A percentile compares a stretch with the other conserved stretches of the same genome.
Evolutionary conservation across 2,329 filamentous ascomycete species (phyloP).

Genomic region (Trichoderma lentiforme): DNA sequence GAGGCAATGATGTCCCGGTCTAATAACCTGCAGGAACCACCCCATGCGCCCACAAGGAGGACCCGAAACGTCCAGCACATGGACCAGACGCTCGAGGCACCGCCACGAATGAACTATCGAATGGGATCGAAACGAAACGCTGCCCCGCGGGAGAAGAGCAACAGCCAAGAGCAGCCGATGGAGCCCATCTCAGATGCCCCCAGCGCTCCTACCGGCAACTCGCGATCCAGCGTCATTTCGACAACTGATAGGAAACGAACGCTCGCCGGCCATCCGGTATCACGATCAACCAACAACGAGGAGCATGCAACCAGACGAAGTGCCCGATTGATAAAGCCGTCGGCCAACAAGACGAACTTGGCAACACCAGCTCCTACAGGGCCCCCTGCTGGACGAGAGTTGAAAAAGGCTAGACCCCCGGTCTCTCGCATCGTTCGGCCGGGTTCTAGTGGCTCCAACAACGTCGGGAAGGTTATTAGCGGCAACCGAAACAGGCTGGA

Average conservation of each 20-base stretch:
- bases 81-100: constrained; percentile 54
- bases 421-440: constrained; percentile 64
- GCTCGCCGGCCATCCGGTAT: constrained; percentile 76
- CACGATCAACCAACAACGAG: constrained; percentile 48
- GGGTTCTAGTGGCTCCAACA: constrained; percentile 63
- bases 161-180: constrained; percentile 22
- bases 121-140: constrained; percentile 43
- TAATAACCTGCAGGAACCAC: constrained; percentile 40
- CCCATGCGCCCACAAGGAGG: constrained; percentile 51
- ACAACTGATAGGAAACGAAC: constrained; percentile 77
- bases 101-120: constrained; percentile 62
- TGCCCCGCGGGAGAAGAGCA: constrained; percentile 35
- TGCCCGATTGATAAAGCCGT: constrained; percentile 68
- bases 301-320: constrained; percentile 65
- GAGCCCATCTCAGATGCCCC: constrained; percentile 44
- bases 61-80: constrained; percentile 52
- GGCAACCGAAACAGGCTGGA: constrained; percentile 77
- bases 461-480: constrained; percentile 81
- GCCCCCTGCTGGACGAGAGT: constrained; percentile 60
- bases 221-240: constrained; percentile 37
- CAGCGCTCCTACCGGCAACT: constrained; percentile 35
- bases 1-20: constrained; percentile 27
- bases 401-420: constrained; percentile 80
- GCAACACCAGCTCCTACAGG: constrained; percentile 50
- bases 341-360: constrained; percentile 59